Conservation (phyloP, 805 yeast genomes). For the Debaryomyces castellii region DNA sequence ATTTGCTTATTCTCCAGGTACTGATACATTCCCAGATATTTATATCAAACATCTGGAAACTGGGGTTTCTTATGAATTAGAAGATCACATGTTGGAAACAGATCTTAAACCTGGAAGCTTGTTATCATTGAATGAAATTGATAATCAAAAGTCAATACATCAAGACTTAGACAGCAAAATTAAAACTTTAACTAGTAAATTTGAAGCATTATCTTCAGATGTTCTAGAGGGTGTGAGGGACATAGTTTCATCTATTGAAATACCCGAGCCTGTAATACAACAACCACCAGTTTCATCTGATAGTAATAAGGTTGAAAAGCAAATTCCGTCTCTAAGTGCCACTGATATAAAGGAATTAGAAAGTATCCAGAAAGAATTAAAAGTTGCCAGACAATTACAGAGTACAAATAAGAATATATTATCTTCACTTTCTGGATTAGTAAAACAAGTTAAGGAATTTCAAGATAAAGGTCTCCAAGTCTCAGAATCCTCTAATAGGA, state of each 20-base stretch:
- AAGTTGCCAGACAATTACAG: conserved; percentile 59
- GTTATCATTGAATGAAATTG: conserved; percentile 56
- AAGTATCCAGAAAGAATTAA: conserved; percentile 57
- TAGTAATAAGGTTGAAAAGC: not conserved
- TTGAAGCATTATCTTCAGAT: conserved; percentile 13
- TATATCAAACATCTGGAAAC: conserved; percentile 63
- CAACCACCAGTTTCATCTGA: not conserved
- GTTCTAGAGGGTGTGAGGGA: conserved; percentile 16
- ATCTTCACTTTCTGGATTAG: conserved; percentile 42
- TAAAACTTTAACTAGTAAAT: conserved; percentile 13
- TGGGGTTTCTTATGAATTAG: conserved; percentile 75
- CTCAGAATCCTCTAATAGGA: conserved; percentile 38
- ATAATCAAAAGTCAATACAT: conserved; percentile 11
- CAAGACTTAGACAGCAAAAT: conserved; percentile 22
- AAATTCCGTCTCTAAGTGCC: not conserved
- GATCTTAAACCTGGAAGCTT: conserved; percentile 63
- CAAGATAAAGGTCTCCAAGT: conserved; percentile 45
- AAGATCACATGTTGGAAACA: conserved; percentile 53
- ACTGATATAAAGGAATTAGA: conserved; percentile 28
- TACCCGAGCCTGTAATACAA: conserved; percentile 10
- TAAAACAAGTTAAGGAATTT: conserved; percentile 49
- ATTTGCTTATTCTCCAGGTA: conserved; percentile 79
- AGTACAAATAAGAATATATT: conserved; percentile 42
- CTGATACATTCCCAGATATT: conserved; percentile 72
- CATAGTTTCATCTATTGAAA: conserved; percentile 19